These are phyloP conservation scores for Blastobotrys ciferrii DNA, from an alignment of 1,139 yeast genomes.

Conservation along the genomic window DNA sequence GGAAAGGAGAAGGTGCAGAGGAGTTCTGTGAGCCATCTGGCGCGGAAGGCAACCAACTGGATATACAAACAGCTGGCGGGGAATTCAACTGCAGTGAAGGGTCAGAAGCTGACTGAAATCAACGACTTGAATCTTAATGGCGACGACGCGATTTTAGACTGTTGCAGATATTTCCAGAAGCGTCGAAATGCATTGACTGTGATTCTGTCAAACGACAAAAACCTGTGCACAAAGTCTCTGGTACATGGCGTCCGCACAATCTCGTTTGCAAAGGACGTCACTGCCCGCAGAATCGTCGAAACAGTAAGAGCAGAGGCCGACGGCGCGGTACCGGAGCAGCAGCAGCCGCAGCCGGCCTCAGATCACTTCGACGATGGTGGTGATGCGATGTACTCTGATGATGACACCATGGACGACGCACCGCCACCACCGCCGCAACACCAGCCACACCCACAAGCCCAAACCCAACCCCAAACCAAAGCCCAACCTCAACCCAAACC, in stretches of 20 bases:
- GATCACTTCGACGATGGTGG: background rate
- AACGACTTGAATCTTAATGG: slow-evolving; percentile 46
- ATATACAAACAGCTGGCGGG: slow-evolving; percentile 60
- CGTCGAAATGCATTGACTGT: slow-evolving; percentile 46
- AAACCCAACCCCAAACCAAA: too few relatives aligned
- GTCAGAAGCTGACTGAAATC: slow-evolving; percentile 61
- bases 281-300: slow-evolving; percentile 56
- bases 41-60: slow-evolving; percentile 81
- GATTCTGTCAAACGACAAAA: slow-evolving; percentile 77
- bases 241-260: slow-evolving; percentile 67
- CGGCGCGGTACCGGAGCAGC: slow-evolving; percentile 8
- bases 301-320: slow-evolving; percentile 31
- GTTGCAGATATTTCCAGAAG: slow-evolving; percentile 64
- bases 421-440: slow-evolving; percentile 2
- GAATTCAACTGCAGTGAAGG: slow-evolving; percentile 51
- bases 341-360: background rate
- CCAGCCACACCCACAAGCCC: slow-evolving; percentile 5
- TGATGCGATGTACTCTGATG: slow-evolving; percentile 8
- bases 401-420: slow-evolving; percentile 5
- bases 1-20: slow-evolving; percentile 6
- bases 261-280: slow-evolving; percentile 58
- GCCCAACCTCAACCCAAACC: too few relatives aligned
- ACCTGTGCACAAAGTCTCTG: slow-evolving; percentile 75
- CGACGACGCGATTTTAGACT: slow-evolving; percentile 85
- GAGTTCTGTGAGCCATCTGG: slow-evolving; percentile 37